Conservation (phyloP, 306 rosid species). For the Acacia acuminata region DNA sequence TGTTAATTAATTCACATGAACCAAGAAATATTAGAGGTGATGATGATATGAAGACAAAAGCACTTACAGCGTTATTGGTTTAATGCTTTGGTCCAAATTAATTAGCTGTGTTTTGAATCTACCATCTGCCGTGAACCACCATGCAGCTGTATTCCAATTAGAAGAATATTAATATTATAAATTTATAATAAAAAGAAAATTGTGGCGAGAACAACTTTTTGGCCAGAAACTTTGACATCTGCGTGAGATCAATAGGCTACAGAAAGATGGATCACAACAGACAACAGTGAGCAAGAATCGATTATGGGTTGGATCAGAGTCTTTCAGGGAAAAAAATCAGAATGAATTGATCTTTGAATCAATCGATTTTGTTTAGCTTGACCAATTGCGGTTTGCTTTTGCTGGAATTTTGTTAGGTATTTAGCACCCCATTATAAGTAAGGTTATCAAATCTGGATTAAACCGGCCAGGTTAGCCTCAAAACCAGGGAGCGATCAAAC, state of each 20-base stretch:
- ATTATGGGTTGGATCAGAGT: background rate
- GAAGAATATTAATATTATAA: background rate
- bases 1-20: no score
- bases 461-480: no score
- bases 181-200: background rate
- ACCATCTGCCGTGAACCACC: background rate
- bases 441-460: no score
- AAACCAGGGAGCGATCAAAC: fast-evolving
- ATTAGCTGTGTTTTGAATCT: background rate
- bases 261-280: background rate
- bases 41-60: background rate
- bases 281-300: background rate
- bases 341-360: background rate
- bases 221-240: background rate
- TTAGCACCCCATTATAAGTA: no score
- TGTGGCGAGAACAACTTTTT: background rate
- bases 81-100: background rate
- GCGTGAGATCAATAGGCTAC: background rate
- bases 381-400: background rate
- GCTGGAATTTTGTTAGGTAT: background rate
- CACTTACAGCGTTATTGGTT: background rate
- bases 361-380: background rate
- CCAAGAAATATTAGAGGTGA: background rate
- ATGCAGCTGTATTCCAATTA: background rate
- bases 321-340: no score